A percentile compares a stretch with the other conserved stretches of the same genome.
Evolutionary conservation across 495 filamentous ascomycete genomes (phyloP).

Genomic region (Schizothecium vesticola): DNA sequence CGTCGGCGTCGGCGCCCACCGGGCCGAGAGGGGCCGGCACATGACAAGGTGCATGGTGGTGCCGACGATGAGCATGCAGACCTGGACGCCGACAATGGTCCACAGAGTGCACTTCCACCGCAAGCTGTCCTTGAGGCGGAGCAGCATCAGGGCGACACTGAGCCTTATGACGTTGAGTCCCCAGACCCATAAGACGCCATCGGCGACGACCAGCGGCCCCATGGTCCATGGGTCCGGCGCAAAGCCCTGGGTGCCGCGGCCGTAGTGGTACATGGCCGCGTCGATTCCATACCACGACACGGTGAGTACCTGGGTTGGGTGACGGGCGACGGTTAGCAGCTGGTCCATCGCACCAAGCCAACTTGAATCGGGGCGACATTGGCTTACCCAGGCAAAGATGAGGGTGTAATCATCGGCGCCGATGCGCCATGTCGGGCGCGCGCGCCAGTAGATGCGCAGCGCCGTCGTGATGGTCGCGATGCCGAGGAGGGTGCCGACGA

Average conservation of each 20-base stretch:
- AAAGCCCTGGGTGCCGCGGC: neutral
- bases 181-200: slow-evolving; percentile 1
- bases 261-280: slow-evolving; percentile 2
- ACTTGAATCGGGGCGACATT: no score
- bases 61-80: slow-evolving; percentile 3
- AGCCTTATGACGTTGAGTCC: slow-evolving; percentile 1
- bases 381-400: slow-evolving; percentile 2
- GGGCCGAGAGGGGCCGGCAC: slow-evolving; percentile 4
- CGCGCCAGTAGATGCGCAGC: slow-evolving; percentile 3
- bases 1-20: neutral
- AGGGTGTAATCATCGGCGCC: neutral
- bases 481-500: neutral
- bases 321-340: neutral
- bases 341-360: neutral
- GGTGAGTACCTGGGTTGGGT: neutral
- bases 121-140: neutral
- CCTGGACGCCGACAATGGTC: neutral
- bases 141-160: slow-evolving; percentile 1
- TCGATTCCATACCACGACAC: slow-evolving; percentile 4
- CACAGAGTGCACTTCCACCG: slow-evolving; percentile 1
- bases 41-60: slow-evolving; percentile 9
- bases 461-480: neutral
- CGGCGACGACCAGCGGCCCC: slow-evolving; percentile 3
- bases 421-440: slow-evolving; percentile 2
- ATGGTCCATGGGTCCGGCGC: neutral